Percentiles rank a stretch among this genome's conserved stretches.
These are phyloP conservation scores for Postia placenta DNA, from an alignment of 768 basidiomycete genomes.

Conservation along the genomic window DNA sequence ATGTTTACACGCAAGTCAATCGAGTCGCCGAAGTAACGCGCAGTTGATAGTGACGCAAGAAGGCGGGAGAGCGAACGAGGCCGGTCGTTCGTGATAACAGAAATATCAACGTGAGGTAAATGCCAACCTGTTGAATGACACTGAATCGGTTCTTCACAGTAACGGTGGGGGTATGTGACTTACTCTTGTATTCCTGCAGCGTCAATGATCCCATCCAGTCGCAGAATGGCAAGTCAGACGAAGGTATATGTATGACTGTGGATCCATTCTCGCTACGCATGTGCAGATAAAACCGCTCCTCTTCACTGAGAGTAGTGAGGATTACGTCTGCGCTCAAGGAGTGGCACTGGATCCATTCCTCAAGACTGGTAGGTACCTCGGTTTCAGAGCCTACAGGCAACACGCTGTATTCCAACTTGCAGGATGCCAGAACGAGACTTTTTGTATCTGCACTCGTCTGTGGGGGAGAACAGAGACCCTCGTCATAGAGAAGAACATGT, in stretches of 20 bases:
- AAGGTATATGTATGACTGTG: slow-evolving; percentile 35
- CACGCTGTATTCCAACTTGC: background rate
- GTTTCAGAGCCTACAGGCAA: background rate
- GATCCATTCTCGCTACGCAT: background rate
- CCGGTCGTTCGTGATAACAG: slow-evolving; percentile 73
- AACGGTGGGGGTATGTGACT: too few relatives aligned
- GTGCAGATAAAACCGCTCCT: background rate
- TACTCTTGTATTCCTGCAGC: slow-evolving; percentile 55
- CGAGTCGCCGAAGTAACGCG: slow-evolving; percentile 63
- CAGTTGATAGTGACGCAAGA: slow-evolving; percentile 49
- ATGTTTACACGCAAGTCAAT: slow-evolving; percentile 64
- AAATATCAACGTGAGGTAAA: slow-evolving; percentile 58
- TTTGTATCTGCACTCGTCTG: background rate
- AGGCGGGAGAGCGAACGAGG: slow-evolving; percentile 66
- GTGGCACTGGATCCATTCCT: background rate
- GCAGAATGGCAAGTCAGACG: slow-evolving; percentile 41
- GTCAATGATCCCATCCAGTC: slow-evolving; percentile 61
- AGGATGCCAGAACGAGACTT: background rate
- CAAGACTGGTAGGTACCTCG: background rate
- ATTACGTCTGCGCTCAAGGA: background rate
- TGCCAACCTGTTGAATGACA: slow-evolving; percentile 91
- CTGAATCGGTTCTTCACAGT: too few relatives aligned
- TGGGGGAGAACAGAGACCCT: background rate
- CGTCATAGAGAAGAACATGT: background rate
- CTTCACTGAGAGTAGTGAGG: background rate